Conservation (phyloP, 352 stramenopile genomes). For the Phytopythium mirpurense region DNA sequence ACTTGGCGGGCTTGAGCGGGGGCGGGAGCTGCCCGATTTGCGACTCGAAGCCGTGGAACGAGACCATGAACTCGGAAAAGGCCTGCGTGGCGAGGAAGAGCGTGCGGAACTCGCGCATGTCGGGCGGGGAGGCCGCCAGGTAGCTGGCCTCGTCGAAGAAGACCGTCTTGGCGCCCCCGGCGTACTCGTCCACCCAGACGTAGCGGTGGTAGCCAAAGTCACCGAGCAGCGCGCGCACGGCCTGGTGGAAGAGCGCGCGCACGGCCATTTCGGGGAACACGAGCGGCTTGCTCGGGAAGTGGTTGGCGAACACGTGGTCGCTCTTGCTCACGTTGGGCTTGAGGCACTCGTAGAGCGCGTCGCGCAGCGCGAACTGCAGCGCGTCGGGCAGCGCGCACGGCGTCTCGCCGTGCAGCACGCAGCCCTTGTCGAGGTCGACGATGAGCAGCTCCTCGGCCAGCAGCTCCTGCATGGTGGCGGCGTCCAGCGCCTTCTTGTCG, state of each 20-base stretch:
- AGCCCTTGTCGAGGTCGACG: constrained; percentile 69
- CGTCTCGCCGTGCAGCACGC: constrained; percentile 43
- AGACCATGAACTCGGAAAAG: constrained; percentile 82
- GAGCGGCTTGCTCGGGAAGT: constrained; percentile 57
- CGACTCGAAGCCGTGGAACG: constrained; percentile 78
- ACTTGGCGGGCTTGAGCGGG: constrained; percentile 2
- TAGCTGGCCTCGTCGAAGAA: constrained; percentile 88
- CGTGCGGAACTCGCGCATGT: constrained; percentile 80
- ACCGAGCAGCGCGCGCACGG: constrained; percentile 65
- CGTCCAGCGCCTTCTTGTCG: constrained; percentile 54
- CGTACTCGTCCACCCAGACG: constrained; percentile 83
- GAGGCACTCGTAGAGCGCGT: constrained; percentile 57
- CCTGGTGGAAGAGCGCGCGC: constrained; percentile 56
- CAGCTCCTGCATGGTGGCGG: constrained; percentile 45
- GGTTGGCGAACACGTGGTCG: constrained; percentile 67
- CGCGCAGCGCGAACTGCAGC: constrained; percentile 39
- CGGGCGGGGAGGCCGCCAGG: constrained; percentile 57
- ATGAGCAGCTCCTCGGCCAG: constrained; percentile 68
- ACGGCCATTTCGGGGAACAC: constrained; percentile 74
- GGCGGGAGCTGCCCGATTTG: constrained; percentile 21
- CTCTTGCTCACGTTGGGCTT: constrained; percentile 68
- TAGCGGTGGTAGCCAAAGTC: constrained; percentile 85
- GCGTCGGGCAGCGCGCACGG: constrained; percentile 41
- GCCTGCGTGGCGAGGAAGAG: constrained; percentile 83
- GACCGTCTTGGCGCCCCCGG: constrained; percentile 59